Percentiles rank a stretch among this genome's conserved stretches.
Evolutionary conservation across 495 filamentous ascomycete genomes (phyloP).

Genomic region (Rostrohypoxylon terebratum): DNA sequence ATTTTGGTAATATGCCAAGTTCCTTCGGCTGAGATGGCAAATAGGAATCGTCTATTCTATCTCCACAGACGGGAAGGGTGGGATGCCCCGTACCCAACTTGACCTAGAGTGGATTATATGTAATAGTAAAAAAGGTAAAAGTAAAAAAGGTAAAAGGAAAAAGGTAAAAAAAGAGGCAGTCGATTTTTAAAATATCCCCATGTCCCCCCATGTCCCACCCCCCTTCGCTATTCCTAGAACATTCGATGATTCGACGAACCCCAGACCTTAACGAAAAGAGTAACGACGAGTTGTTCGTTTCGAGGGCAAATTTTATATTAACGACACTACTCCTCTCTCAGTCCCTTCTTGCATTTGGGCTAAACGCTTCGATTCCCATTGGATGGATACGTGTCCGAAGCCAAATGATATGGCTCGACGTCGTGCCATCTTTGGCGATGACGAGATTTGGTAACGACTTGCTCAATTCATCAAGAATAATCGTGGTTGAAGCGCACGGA

Average conservation of each 20-base stretch:
- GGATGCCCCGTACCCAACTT: constrained; percentile 40
- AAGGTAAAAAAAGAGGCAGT: constrained; percentile 11
- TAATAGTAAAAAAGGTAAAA: not conserved
- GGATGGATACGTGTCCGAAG: constrained; percentile 23
- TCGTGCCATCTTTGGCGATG: constrained; percentile 34
- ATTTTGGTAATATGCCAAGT: constrained; percentile 45
- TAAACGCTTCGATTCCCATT: constrained; percentile 29
- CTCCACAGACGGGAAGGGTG: constrained; percentile 47
- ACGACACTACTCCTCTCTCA: constrained; percentile 24
- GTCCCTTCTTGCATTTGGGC: constrained; percentile 40
- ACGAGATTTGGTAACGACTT: constrained; percentile 28
- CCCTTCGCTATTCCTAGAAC: constrained; percentile 38
- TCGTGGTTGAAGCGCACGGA: constrained; percentile 13
- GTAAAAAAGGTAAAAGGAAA: not conserved
- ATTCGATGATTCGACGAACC: constrained; percentile 44
- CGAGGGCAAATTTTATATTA: constrained; percentile 37
- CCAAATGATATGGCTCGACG: constrained; percentile 34
- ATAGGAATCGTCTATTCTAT: constrained; percentile 35
- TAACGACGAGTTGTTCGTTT: constrained; percentile 24
- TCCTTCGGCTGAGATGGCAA: constrained; percentile 37
- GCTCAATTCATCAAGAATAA: constrained; percentile 21
- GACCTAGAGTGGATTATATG: constrained; percentile 24
- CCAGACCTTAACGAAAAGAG: constrained; percentile 23
- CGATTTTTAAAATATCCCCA: constrained; percentile 36
- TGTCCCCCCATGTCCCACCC: constrained; percentile 24